These are phyloP conservation scores for Triticum urartu DNA, from an alignment of 176 grass and related monocot genomes.

Conservation along the genomic window DNA sequence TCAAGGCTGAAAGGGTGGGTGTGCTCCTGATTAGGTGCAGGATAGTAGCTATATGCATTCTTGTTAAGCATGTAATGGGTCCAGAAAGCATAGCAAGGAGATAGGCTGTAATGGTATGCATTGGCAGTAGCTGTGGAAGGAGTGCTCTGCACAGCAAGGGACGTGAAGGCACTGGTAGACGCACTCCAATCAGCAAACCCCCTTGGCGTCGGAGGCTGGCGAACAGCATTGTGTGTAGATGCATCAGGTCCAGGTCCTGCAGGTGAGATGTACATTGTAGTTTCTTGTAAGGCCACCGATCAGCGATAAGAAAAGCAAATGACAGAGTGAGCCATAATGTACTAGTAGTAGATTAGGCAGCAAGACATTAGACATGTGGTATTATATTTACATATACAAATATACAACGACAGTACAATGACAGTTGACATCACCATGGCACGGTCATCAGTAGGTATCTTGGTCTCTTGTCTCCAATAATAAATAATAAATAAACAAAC, in stretches of 20 bases:
- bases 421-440: not conserved
- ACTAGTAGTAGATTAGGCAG: not conserved
- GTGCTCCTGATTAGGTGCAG: constrained; percentile 26
- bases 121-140: constrained; percentile 7
- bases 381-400: not conserved
- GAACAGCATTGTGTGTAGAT: constrained; percentile 14
- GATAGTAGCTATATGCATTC: constrained; percentile 29
- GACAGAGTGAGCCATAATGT: not conserved
- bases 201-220: not conserved
- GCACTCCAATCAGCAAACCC: constrained; percentile 43
- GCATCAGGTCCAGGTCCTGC: constrained; percentile 34
- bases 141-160: not conserved
- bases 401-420: not conserved
- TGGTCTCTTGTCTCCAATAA: constrained; percentile 2
- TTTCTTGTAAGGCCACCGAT: not conserved
- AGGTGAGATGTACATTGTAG: not conserved
- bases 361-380: not conserved
- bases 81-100: constrained; percentile 40
- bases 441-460: constrained; percentile 1
- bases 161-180: constrained; percentile 22
- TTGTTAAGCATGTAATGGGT: constrained; percentile 48
- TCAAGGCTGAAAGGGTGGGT: constrained; percentile 9
- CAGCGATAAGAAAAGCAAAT: not conserved
- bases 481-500: not conserved
- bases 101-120: constrained; percentile 34